phyloP scores from a whole-genome alignment of 2,329 filamentous ascomycete species.

The Alternaria triticimaculans region DNA sequence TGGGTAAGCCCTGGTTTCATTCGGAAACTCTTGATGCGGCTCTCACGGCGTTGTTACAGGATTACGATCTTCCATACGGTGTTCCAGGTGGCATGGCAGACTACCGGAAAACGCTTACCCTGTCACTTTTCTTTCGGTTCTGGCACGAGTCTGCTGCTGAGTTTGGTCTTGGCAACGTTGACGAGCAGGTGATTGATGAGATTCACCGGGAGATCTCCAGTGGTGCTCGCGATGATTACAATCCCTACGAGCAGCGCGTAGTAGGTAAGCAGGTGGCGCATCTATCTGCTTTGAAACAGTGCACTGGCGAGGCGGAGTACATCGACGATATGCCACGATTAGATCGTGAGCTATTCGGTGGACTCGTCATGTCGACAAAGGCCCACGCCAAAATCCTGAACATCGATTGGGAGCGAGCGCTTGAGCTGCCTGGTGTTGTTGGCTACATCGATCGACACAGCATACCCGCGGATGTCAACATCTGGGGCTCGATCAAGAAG shows the following conservation, averaged over 20 bases:
- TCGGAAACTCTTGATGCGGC: slow-evolving; percentile 82
- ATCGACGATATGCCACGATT: slow-evolving; percentile 88
- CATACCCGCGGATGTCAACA: slow-evolving; percentile 81
- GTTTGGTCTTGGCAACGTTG: slow-evolving; percentile 63
- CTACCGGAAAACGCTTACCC: slow-evolving; percentile 84
- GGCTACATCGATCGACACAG: slow-evolving; percentile 84
- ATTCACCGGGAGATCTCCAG: slow-evolving; percentile 82
- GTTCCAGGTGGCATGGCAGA: slow-evolving; percentile 97
- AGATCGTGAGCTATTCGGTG: slow-evolving; percentile 86
- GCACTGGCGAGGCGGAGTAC: slow-evolving; percentile 90
- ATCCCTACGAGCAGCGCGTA: slow-evolving; percentile 81
- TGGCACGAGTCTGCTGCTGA: slow-evolving; percentile 83
- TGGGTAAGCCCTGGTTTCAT: slow-evolving; percentile 79
- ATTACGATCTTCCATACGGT: slow-evolving; percentile 85
- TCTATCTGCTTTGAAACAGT: slow-evolving; percentile 88
- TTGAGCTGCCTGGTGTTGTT: slow-evolving; percentile 86
- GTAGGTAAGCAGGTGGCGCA: slow-evolving; percentile 86
- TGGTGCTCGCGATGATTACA: slow-evolving; percentile 76
- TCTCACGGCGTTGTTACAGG: slow-evolving; percentile 80
- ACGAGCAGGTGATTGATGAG: slow-evolving; percentile 77
- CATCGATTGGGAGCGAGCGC: slow-evolving; percentile 75
- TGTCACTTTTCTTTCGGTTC: slow-evolving; percentile 97
- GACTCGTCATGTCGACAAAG: slow-evolving; percentile 84
- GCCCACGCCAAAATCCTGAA: slow-evolving; percentile 85
- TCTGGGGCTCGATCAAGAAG: slow-evolving; percentile 80